Base-by-base conservation (phyloP, 2,329 filamentous ascomycete genomes). In the Daldinia sp. region DNA sequence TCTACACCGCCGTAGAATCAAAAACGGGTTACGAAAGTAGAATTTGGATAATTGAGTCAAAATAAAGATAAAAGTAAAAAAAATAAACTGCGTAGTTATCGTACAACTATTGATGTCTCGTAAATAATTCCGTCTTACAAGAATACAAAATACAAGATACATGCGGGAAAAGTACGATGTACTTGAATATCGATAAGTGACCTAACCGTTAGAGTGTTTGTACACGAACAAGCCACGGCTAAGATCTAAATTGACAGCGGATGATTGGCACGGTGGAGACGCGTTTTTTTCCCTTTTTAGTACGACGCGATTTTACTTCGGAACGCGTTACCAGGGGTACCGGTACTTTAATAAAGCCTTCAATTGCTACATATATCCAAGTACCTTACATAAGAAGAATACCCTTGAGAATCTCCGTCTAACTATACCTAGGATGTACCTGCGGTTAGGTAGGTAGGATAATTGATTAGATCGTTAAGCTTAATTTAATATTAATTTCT, bases 241-340 rank as follows among this genome's bases (percentile, higher is more conserved):
- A 13, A 27, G 50, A 47, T 62, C 59, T 62, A 52, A 47, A 56
- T 48, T n/a, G 35, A 37, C 37, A 37, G 49, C 39, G 15, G 58
- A 43, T 62, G 54, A 61, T 63, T 63, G 60, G 63, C 23, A 29
- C n/a, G 49, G 51, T 54, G 35, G 53, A 32, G 57, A 66, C 60
- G 64, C 64, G 64, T 47, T 55, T 29, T 29, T 51, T 29, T 29
- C 49, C 34, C 35, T 29, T 41, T 58, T 54, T 34, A 45, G 51
- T 11, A 41, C 8, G 17, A 67, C 64, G 64, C 64, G 64, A 61
- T 43, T 53, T 49, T 29, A 4, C n/a, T 48, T 39, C 13, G 6
- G 13, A 4, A 61, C 64, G 64, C 64, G 64, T 67, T 10, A 48
- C 54, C 60, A 61, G 61, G 58, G 61, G 58, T 64, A 30, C 29